Base-by-base conservation (phyloP, 352 stramenopile genomes). In the Phytophthora fragariae region DNA sequence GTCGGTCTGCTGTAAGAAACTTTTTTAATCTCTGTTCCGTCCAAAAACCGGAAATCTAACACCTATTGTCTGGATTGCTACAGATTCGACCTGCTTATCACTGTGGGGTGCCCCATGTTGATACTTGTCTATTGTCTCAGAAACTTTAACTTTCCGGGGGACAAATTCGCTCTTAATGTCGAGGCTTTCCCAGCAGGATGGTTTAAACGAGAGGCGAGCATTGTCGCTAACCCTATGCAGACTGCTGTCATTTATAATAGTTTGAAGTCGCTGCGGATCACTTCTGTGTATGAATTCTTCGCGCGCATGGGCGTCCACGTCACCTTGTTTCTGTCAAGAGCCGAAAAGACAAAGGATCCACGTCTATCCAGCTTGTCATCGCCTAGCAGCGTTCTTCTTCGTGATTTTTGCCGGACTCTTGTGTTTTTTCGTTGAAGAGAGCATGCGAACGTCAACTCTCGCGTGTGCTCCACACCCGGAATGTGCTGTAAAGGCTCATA, bases 51-150 rank as follows among this genome's bases (percentile, higher is more conserved):
- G 29, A 31, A 7, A 31, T 46, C 12, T 46, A 46, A 46, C 39
- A 6, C 12, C 5, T n/a, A 4, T 46, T 46, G 3, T 15, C 3
- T 46, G 12, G 3, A 21, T 8, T n/a, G 2, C n/a, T n/a, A 29
- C 33, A 88, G 79, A 3, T 72, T 86, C 35, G 77, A 86, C 29
- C 59, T 81, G 2, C 64, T 79, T 12, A 72, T 84, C 11, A 65
- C 67, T 1, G 57, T 86, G n/a, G 62, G 65, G 1, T 86, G 76
- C 37, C 81, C 79, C 0, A 74, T 86, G 21, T 19, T 77, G n/a
- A 64, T 78, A 3, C 44, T 83, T 7, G 3, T 74, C 5, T 83
- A 84, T 33, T 79, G 76, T 33, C 44, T 83, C 14, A 63, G 46
- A 1, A 69, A 65, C 2, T 84, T 89, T n/a, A 60, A 56, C 12